Evolutionary conservation across 306 rosid species (phyloP).

Genomic region (Morella rubra): DNA sequence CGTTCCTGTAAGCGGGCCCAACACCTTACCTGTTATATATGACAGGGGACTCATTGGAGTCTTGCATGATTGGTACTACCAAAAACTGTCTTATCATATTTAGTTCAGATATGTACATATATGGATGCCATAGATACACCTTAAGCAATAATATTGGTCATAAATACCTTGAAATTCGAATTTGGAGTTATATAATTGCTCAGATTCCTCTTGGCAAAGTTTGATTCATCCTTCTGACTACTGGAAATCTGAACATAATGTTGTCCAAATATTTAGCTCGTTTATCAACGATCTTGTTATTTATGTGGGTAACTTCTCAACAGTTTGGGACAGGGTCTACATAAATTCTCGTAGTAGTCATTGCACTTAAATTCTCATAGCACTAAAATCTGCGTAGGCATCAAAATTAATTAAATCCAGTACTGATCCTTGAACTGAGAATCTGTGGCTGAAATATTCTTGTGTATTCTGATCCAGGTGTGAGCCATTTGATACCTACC

Average conservation of each 20-base stretch:
- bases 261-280: neutral
- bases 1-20: conserved; percentile 89
- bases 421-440: neutral
- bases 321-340: neutral
- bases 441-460: conserved; percentile 1
- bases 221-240: neutral
- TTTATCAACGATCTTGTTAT: neutral
- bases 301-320: neutral
- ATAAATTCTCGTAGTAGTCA: too few species aligned
- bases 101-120: conserved; percentile 13
- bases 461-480: conserved; percentile 57
- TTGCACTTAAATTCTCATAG: too few species aligned
- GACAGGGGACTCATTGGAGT: conserved; percentile 97
- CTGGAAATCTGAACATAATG: neutral
- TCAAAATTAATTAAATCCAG: conserved; percentile 13
- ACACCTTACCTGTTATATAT: conserved; percentile 89
- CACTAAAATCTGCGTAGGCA: neutral
- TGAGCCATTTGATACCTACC: conserved; percentile 94
- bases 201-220: neutral
- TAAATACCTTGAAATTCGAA: neutral
- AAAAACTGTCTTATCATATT: conserved; percentile 7
- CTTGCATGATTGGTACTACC: conserved; percentile 84
- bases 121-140: neutral
- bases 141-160: neutral
- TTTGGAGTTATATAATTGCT: neutral